Evolutionary conservation across 139 green algal species (phyloP).

Genomic region (Zygnema circumcarinatum): DNA sequence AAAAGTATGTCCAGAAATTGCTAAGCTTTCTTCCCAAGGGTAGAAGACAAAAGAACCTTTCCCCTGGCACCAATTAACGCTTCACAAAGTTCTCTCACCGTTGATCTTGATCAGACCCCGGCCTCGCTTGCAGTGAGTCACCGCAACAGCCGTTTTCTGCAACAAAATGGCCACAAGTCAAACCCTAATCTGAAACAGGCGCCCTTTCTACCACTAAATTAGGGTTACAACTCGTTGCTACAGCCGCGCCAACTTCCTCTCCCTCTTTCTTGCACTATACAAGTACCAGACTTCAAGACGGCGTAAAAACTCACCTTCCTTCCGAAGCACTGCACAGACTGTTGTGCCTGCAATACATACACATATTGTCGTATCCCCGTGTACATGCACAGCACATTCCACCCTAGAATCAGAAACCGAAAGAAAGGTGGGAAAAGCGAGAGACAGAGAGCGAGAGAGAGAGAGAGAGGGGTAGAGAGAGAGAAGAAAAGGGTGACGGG

Average conservation of each 20-base stretch:
- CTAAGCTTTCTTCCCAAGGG: too few relatives aligned
- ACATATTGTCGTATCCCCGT: not conserved
- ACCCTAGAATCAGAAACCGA: too few relatives aligned
- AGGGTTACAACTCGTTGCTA: conserved; percentile 24
- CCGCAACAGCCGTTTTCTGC: conserved; percentile 97
- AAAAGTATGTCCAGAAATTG: too few relatives aligned
- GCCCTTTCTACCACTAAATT: not conserved
- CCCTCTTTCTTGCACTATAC: not conserved
- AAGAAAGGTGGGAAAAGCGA: too few relatives aligned
- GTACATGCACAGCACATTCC: conserved; percentile 3
- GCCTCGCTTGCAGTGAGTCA: conserved; percentile 92
- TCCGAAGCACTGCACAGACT: conserved; percentile 94
- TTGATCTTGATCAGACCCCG: conserved; percentile 95
- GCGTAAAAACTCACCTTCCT: conserved; percentile 74
- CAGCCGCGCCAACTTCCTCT: not conserved
- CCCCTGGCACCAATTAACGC: too few relatives aligned
- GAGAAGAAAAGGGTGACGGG: too few relatives aligned
- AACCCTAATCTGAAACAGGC: conserved; percentile 14
- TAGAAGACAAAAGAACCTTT: too few relatives aligned
- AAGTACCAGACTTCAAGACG: conserved; percentile 13
- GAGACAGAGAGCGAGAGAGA: too few relatives aligned
- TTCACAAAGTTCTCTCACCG: too few relatives aligned
- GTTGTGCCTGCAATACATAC: not conserved
- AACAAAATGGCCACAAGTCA: conserved; percentile 22
- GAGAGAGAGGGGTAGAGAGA: too few relatives aligned